These are phyloP conservation scores for Fusarium goolgardi DNA, from an alignment of 2,329 filamentous ascomycete species.

Conservation along the genomic window DNA sequence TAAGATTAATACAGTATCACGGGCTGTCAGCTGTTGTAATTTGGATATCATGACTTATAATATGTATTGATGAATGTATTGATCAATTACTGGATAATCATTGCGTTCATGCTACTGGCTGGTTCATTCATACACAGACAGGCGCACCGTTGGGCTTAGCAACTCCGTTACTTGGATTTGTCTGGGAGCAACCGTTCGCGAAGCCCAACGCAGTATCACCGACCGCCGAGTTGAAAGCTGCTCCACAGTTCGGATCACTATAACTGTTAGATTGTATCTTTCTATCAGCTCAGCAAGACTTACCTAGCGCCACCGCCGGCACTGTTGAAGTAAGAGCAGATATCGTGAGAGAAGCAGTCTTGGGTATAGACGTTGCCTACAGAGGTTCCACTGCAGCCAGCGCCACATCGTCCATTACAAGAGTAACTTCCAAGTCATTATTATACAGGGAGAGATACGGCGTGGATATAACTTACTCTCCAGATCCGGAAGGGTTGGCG, in stretches of 20 bases:
- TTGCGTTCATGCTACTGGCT: neutral
- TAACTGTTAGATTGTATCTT: neutral
- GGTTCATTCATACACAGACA: constrained; percentile 33
- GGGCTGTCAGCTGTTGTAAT: neutral
- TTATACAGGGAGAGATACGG: rapidly evolving
- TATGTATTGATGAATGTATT: neutral
- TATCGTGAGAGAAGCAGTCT: constrained; percentile 63
- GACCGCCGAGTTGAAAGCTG: constrained; percentile 56
- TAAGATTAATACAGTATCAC: neutral
- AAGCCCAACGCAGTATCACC: constrained; percentile 57
- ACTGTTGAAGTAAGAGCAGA: constrained; percentile 63
- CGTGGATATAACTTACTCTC: constrained; percentile 54
- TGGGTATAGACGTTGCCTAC: constrained; percentile 62
- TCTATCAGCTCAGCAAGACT: neutral
- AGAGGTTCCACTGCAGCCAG: constrained; percentile 57
- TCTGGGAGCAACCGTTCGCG: constrained; percentile 51
- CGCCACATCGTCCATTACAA: constrained; percentile 62
- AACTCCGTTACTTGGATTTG: constrained; percentile 49
- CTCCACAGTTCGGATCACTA: constrained; percentile 62
- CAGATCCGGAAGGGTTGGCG: constrained; percentile 52
- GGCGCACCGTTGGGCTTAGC: constrained; percentile 46
- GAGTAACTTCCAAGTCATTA: constrained; percentile 54
- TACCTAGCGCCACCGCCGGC: constrained; percentile 60
- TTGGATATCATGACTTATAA: neutral
- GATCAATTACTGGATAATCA: neutral